Evolutionary conservation across 2,329 filamentous ascomycete genomes (phyloP).

Genomic region (Achaetomium macrosporum): DNA sequence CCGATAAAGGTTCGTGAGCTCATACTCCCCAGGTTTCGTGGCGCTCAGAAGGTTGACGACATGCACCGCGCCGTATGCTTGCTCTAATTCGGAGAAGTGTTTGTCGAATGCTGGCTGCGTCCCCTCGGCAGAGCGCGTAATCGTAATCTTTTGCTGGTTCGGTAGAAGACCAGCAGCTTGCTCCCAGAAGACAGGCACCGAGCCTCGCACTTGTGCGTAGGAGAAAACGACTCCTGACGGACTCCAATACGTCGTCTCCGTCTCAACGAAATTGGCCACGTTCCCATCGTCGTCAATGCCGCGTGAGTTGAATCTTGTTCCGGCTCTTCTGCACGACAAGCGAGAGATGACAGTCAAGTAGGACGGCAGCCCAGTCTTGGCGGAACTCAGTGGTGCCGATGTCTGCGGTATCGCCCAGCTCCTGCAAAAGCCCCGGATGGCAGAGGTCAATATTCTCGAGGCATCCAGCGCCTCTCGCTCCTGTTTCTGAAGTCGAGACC

Average conservation of each 20-base stretch:
- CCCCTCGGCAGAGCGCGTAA: constrained; percentile 83
- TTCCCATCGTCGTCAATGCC: constrained; percentile 97
- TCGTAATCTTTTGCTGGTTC: constrained; percentile 87
- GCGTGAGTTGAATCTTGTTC: constrained; percentile 93
- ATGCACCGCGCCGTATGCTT: constrained; percentile 84
- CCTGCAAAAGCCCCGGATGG: constrained; percentile 86
- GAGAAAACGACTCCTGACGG: constrained; percentile 77
- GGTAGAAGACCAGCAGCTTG: constrained; percentile 82
- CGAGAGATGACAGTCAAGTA: constrained; percentile 86
- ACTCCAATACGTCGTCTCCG: constrained; percentile 87
- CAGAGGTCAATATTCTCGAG: constrained; percentile 84
- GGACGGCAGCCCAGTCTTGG: constrained; percentile 68
- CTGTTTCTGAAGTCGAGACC: constrained; percentile 67
- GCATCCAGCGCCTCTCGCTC: constrained; percentile 77
- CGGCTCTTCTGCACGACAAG: constrained; percentile 82
- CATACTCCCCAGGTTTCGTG: constrained; percentile 77
- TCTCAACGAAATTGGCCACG: constrained; percentile 98
- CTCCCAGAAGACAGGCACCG: constrained; percentile 96
- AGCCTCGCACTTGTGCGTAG: constrained; percentile 87
- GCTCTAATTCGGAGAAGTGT: constrained; percentile 82
- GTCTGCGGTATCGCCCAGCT: constrained; percentile 79
- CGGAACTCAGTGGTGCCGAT: constrained; percentile 61
- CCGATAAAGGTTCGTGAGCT: constrained; percentile 74
- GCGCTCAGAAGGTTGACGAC: constrained; percentile 92
- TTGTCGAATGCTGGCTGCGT: constrained; percentile 93